Conservation (phyloP, 331 rosid genomes). For the Pyracantha coccinea region DNA sequence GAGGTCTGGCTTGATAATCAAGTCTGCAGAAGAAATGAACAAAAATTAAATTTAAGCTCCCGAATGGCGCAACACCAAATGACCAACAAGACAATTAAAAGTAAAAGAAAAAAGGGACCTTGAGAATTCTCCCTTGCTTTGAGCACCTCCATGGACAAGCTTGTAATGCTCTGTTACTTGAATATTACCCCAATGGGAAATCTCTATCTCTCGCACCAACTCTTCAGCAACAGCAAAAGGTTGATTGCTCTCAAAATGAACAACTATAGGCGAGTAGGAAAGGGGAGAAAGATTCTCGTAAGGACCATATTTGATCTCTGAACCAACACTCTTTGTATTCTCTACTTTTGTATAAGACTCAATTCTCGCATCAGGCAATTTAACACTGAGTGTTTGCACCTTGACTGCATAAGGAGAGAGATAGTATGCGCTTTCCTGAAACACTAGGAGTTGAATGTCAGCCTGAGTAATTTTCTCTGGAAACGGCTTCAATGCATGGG, state of each 20-base stretch:
- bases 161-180: conserved; percentile 91
- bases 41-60: conserved; percentile 12
- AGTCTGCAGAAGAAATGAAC: conserved; percentile 55
- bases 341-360: conserved; percentile 76
- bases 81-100: background rate
- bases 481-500: conserved; percentile 59
- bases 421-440: conserved; percentile 68
- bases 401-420: conserved; percentile 78
- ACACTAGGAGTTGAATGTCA: conserved; percentile 78
- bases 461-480: conserved; percentile 88
- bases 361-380: conserved; percentile 82
- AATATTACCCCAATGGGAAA: conserved; percentile 97
- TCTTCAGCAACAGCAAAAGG: conserved; percentile 89
- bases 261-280: conserved; percentile 55
- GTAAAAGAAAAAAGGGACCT: conserved; percentile 40
- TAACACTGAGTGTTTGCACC: conserved; percentile 62
- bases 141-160: conserved; percentile 81
- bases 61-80: conserved; percentile 5
- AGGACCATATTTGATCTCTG: conserved; percentile 92
- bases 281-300: conserved; percentile 65
- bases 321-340: conserved; percentile 63
- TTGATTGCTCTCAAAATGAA: conserved; percentile 85
- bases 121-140: conserved; percentile 91
- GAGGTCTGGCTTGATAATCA: conserved; percentile 81
- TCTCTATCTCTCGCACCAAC: conserved; percentile 78